Conservation (phyloP, 176 grass and related monocot genomes). For the Sorghum bicolor region Sorghum_bicolor_NCBIv3 NC_012871.2:63931501-63932000, state of each 20-base stretch:
- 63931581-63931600: not conserved
- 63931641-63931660: not conserved
- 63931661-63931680: not conserved
- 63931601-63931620: not conserved
- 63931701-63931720: conserved; percentile 30
- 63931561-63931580: not conserved
- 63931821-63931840: conserved; percentile 26
- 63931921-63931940: conserved; percentile 61
- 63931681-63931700: not conserved
- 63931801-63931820: conserved; percentile 61
- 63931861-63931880: conserved; percentile 30
- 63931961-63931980: conserved; percentile 65
- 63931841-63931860: not conserved
- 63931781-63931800: conserved; percentile 78
- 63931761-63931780: conserved; percentile 75
- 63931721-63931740: conserved; percentile 72
- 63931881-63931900: conserved; percentile 1
- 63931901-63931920: conserved; percentile 65
- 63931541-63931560: not conserved
- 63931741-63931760: conserved; percentile 63
- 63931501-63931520: not conserved
- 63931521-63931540: not conserved
- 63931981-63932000: conserved; percentile 10
- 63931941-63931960: conserved; percentile 55
- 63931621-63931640: not conserved